These are phyloP conservation scores for Onygenales sp. DNA, from an alignment of 2,329 filamentous ascomycete species.

Conservation along the genomic window DNA sequence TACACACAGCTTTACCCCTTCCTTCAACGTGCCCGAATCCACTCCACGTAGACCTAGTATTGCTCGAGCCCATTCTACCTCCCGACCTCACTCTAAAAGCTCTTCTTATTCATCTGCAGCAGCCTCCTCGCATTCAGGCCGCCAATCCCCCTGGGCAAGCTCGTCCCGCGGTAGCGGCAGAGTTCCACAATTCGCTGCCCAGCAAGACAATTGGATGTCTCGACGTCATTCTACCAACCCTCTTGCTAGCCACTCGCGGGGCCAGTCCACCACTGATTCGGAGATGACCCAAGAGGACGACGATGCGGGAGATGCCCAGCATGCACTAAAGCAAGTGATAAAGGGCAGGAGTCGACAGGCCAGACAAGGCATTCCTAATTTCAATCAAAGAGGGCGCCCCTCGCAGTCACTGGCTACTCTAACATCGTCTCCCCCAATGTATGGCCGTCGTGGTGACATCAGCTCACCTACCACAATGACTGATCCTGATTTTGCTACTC, in stretches of 20 bases:
- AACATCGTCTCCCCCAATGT: slow-evolving; percentile 35
- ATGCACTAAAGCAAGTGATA: slow-evolving; percentile 38
- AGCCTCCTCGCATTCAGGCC: slow-evolving; percentile 32
- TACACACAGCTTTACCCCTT: slow-evolving; percentile 28
- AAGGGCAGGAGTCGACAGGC: slow-evolving; percentile 15
- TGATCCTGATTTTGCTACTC: slow-evolving; percentile 42
- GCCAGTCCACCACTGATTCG: slow-evolving; percentile 13
- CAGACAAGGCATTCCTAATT: slow-evolving; percentile 21
- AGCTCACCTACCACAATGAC: slow-evolving; percentile 44
- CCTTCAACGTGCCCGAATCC: slow-evolving; percentile 28
- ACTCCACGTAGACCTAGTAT: slow-evolving; percentile 18
- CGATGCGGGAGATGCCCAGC: slow-evolving; percentile 33
- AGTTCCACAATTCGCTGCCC: slow-evolving; percentile 17
- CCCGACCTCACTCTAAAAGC: slow-evolving; percentile 34
- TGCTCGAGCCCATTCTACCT: slow-evolving; percentile 25
- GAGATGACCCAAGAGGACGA: slow-evolving; percentile 17
- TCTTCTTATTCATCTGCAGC: slow-evolving; percentile 32
- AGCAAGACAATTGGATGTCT: slow-evolving; percentile 21
- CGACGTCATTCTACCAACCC: slow-evolving; percentile 20
- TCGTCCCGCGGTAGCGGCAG: slow-evolving; percentile 20
- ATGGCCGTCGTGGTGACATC: slow-evolving; percentile 26
- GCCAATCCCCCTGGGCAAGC: slow-evolving; percentile 32
- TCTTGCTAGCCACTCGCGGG: slow-evolving; percentile 16
- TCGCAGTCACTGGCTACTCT: slow-evolving; percentile 23
- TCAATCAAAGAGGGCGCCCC: slow-evolving; percentile 18